A percentile compares a stretch with the other conserved stretches of the same genome.
Conservation (phyloP, 768 basidiomycete species). For the Tubosaeta brunneosetosa region DNA sequence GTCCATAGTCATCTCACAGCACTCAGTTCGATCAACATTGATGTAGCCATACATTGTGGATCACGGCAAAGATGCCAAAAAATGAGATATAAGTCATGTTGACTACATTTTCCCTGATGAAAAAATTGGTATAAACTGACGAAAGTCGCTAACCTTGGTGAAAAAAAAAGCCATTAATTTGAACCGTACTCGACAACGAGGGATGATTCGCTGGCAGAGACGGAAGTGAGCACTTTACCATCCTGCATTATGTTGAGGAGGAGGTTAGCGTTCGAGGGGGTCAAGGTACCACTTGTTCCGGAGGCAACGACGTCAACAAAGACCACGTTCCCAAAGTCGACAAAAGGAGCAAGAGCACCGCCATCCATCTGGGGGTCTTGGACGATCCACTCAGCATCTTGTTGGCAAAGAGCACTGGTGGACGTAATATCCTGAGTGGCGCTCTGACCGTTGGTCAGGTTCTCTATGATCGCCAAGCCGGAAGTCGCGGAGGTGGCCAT, state of each 20-base stretch:
- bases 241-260: slow-evolving; percentile 12
- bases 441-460: slow-evolving; percentile 12
- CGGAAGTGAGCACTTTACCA: slow-evolving; percentile 7
- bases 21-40: neutral
- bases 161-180: neutral
- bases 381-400: slow-evolving; percentile 23
- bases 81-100: no score
- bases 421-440: slow-evolving; percentile 8
- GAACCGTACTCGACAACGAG: slow-evolving; percentile 5
- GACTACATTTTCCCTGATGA: no score
- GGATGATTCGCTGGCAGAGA: neutral
- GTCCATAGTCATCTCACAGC: neutral
- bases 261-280: slow-evolving; percentile 6
- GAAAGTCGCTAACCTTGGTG: no score
- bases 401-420: slow-evolving; percentile 11
- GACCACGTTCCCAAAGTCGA: slow-evolving; percentile 19
- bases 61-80: no score
- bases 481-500: slow-evolving; percentile 16
- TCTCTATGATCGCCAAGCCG: slow-evolving; percentile 16
- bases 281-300: slow-evolving; percentile 5
- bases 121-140: neutral
- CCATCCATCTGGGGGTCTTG: slow-evolving; percentile 13
- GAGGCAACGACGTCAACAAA: slow-evolving; percentile 12
- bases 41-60: neutral
- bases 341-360: slow-evolving; percentile 4